Percentiles rank a stretch among this genome's conserved stretches.
Conservation (phyloP, 495 filamentous ascomycete genomes). For the Alectoria sarmentosa region DNA sequence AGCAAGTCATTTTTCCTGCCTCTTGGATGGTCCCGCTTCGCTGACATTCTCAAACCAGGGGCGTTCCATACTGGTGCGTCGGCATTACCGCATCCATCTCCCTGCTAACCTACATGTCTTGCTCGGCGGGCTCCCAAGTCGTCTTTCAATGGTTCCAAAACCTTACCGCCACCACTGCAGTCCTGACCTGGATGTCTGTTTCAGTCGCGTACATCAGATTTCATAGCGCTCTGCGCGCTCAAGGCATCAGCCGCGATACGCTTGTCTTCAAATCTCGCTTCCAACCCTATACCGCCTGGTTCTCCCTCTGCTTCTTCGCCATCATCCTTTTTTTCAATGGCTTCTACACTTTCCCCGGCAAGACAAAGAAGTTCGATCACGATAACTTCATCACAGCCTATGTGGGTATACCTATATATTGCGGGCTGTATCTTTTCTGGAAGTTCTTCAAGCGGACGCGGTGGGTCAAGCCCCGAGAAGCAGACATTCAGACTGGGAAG, state of each 20-base stretch:
- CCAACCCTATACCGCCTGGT: slow-evolving; percentile 57
- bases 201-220: slow-evolving; percentile 50
- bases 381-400: slow-evolving; percentile 52
- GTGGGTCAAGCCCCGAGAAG: slow-evolving; percentile 43
- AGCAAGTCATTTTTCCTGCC: slow-evolving; percentile 14
- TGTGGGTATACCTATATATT: slow-evolving; percentile 49
- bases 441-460: slow-evolving; percentile 51
- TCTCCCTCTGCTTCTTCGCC: slow-evolving; percentile 50
- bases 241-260: slow-evolving; percentile 31
- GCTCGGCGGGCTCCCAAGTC: slow-evolving; percentile 37
- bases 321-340: slow-evolving; percentile 39
- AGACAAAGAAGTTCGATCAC: slow-evolving; percentile 38
- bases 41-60: slow-evolving; percentile 22
- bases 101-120: slow-evolving; percentile 46
- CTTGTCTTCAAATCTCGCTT: slow-evolving; percentile 52
- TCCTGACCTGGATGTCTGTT: slow-evolving; percentile 58
- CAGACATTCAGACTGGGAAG: slow-evolving; percentile 58
- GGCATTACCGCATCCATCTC: slow-evolving; percentile 44
- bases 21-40: neutral
- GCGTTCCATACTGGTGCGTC: slow-evolving; percentile 49
- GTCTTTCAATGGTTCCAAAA: slow-evolving; percentile 59
- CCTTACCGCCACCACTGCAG: slow-evolving; percentile 48
- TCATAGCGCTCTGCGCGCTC: slow-evolving; percentile 30
- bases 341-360: slow-evolving; percentile 29
- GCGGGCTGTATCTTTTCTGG: slow-evolving; percentile 51